Conservation (phyloP, 2,329 filamentous ascomycete species). For the Corniculantispora saksenae region DNA sequence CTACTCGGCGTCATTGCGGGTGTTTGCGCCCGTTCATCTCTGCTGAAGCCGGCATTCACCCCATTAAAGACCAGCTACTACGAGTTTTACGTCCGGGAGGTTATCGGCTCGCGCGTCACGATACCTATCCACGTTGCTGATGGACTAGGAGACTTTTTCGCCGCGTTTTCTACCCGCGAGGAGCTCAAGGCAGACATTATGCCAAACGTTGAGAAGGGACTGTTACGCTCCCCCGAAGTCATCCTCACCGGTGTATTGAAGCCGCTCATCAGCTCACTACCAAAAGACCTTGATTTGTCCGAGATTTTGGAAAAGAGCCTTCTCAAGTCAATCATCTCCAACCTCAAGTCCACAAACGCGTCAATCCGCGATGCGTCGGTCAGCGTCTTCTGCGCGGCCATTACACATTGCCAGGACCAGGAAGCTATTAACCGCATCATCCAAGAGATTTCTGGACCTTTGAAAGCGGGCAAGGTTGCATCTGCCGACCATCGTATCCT, state of each 20-base stretch:
- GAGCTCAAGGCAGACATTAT: slow-evolving; percentile 77
- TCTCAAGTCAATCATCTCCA: slow-evolving; percentile 84
- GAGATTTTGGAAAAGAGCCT: slow-evolving; percentile 70
- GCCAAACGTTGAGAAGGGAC: slow-evolving; percentile 81
- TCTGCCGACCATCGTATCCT: slow-evolving; percentile 81
- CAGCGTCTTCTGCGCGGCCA: slow-evolving; percentile 71
- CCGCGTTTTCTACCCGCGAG: slow-evolving; percentile 68
- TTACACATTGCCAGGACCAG: slow-evolving; percentile 60
- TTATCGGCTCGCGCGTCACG: slow-evolving; percentile 74
- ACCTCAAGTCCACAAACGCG: slow-evolving; percentile 85
- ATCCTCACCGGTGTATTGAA: slow-evolving; percentile 78
- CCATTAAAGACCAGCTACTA: slow-evolving; percentile 70
- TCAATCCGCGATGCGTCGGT: slow-evolving; percentile 75
- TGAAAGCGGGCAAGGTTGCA: slow-evolving; percentile 82
- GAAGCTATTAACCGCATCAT: slow-evolving; percentile 65
- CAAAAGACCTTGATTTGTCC: slow-evolving; percentile 74
- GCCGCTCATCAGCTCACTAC: slow-evolving; percentile 70
- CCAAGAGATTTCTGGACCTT: slow-evolving; percentile 74
- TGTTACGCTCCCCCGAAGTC: slow-evolving; percentile 87
- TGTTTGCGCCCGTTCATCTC: slow-evolving; percentile 72
- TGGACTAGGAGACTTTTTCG: slow-evolving; percentile 81
- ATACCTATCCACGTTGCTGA: slow-evolving; percentile 72
- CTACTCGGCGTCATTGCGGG: slow-evolving; percentile 86
- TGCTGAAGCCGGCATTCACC: slow-evolving; percentile 63
- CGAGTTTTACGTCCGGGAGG: slow-evolving; percentile 81